Conservation (phyloP, 2,329 filamentous ascomycete species). For the Polychaeton citri region DNA sequence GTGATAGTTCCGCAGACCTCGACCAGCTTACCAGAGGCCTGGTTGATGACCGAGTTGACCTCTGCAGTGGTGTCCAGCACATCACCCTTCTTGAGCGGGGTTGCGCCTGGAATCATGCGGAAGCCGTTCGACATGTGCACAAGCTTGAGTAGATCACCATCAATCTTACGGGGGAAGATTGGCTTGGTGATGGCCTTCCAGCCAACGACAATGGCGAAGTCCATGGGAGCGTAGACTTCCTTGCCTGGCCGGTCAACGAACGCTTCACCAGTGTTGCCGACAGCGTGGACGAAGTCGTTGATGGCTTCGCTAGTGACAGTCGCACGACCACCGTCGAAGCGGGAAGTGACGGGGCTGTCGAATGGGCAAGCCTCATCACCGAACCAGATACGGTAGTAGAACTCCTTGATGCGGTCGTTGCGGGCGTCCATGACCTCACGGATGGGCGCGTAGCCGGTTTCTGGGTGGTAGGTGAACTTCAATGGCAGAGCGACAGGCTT, state of each 20-base stretch:
- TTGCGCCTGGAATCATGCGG: slow-evolving; percentile 92
- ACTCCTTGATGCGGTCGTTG: slow-evolving; percentile 98
- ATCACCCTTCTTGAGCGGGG: slow-evolving; percentile 91
- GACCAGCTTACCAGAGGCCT: slow-evolving; percentile 98
- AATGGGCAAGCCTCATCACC: slow-evolving; percentile 74
- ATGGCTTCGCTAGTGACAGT: slow-evolving; percentile 85
- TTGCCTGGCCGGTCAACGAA: slow-evolving; percentile 95
- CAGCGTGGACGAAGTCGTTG: slow-evolving; percentile 97
- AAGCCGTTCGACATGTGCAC: slow-evolving; percentile 96
- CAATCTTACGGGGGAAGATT: slow-evolving; percentile 92
- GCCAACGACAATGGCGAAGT: slow-evolving; percentile 43
- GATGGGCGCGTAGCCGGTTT: slow-evolving; percentile 94
- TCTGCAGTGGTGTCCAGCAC: slow-evolving; percentile 84
- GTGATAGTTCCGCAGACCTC: slow-evolving; percentile 97
- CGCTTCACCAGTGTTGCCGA: slow-evolving; percentile 93
- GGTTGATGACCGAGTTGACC: slow-evolving; percentile 95
- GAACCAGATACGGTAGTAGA: slow-evolving; percentile 98
- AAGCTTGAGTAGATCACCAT: slow-evolving; percentile 88
- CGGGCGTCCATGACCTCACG: slow-evolving; percentile 90
- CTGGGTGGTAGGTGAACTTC: slow-evolving; percentile 84
- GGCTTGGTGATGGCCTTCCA: slow-evolving; percentile 95
- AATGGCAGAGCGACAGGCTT: slow-evolving; percentile 73
- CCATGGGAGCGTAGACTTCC: slow-evolving; percentile 91
- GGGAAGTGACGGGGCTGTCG: slow-evolving; percentile 69
- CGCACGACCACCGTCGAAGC: slow-evolving; percentile 78